Base-by-base conservation (phyloP, 495 filamentous ascomycete species). In the Corynascus novoguineensis region DNA sequence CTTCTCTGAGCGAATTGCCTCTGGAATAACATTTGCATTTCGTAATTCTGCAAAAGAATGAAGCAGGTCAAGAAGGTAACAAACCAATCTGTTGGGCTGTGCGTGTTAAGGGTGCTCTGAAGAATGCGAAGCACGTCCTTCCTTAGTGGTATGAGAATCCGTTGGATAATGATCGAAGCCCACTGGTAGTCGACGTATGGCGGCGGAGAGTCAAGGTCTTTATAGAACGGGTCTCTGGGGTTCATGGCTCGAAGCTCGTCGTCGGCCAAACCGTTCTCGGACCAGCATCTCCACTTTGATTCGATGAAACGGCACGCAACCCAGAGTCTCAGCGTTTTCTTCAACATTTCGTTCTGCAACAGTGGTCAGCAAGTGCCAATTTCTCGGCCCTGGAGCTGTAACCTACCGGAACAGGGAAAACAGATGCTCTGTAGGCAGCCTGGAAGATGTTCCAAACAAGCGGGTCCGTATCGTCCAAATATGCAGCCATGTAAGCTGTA, bases 41-140 rank as follows among this genome's bases (percentile, higher is more conserved):
- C 71, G 53, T 73, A 74, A 51, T 74, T 74, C 40, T 74, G 70
- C n/a, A 74, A 60, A 31, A 74, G 59, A 37, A 74, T 70, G 47
- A 74, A 74, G 1, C 55, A 66, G 10, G 61, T 64, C 25, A 74
- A 35, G 34, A 74, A 74, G 6, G 68, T 68, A 21, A 59, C 44
- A 51, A 64, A 72, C 71, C 71, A 74, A 25, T 71, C 67, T 31
- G 62, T 60, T 5, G 71, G 60, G n/a, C 61, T 69, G 62, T 72
- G 68, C 0, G 57, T 59, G 56, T 66, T 64, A 56, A 74, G 51
- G 0, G 68, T 64, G 14, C 24, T 29, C 50, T 74, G 68, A 0
- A 74, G 64, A 0, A 59, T 63, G 15, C 64, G 58, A 4, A 74
- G 63, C 1, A 70, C 64, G 21, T 67, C 59, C 38, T 60, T 65